These are phyloP conservation scores for Boletus chippewaensis DNA, from an alignment of 1,284 basidiomycete species.

Conservation along the genomic window DNA sequence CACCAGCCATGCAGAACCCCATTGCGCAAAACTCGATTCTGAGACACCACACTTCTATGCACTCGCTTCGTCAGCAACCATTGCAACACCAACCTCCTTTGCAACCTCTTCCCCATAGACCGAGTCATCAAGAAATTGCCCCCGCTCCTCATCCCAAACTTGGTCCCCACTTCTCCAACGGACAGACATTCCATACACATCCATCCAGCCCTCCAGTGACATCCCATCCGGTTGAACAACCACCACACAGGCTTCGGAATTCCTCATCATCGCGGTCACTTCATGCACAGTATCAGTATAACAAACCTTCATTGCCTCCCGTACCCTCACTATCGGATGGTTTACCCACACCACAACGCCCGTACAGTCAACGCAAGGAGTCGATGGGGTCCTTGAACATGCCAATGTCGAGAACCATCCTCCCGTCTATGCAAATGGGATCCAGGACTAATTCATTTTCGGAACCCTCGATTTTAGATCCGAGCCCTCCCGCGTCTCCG, in stretches of 20 bases:
- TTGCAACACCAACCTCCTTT: slow-evolving; percentile 30
- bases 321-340: slow-evolving; percentile 40
- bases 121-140: slow-evolving; percentile 8
- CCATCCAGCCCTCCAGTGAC: slow-evolving; percentile 7
- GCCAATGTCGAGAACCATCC: slow-evolving; percentile 46
- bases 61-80: slow-evolving; percentile 27
- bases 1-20: slow-evolving; percentile 16
- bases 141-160: slow-evolving; percentile 6
- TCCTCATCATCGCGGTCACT: slow-evolving; percentile 58
- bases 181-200: slow-evolving; percentile 8
- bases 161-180: slow-evolving; percentile 5
- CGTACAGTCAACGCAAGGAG: slow-evolving; percentile 17
- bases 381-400: slow-evolving; percentile 32
- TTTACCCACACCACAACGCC: slow-evolving; percentile 33
- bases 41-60: slow-evolving; percentile 24
- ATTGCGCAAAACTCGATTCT: slow-evolving; percentile 8
- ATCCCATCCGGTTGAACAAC: slow-evolving; percentile 27
- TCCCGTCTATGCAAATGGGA: slow-evolving; percentile 56
- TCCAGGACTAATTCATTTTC: slow-evolving; percentile 46
- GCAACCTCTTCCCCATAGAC: slow-evolving; percentile 18
- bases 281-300: slow-evolving; percentile 45
- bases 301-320: slow-evolving; percentile 39
- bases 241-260: slow-evolving; percentile 43
- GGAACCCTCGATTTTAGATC: slow-evolving; percentile 53
- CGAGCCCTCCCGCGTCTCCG: slow-evolving; percentile 75